Evolutionary conservation across 139 green algal species (phyloP), one percentile per base, ranked within the genome.

Genomic region (Chlamydomonas schloesseri): DNA sequence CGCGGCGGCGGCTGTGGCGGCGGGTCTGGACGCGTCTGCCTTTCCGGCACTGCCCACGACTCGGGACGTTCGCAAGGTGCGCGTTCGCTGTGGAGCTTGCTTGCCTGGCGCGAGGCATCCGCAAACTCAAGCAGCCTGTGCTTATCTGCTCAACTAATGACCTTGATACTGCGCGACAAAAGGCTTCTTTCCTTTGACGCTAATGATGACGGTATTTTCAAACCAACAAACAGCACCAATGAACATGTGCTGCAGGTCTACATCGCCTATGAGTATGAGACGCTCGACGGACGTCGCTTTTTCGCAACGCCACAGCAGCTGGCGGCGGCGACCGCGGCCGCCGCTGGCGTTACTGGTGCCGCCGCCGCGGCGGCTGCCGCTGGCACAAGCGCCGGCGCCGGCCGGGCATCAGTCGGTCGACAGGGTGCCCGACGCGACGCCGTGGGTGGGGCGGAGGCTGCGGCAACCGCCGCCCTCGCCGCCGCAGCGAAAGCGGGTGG

Each of bases 211-310:
- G n/a, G n/a, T n/a, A n/a, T n/a, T n/a, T n/a, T n/a, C n/a, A n/a
- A n/a, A n/a, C n/a, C n/a, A n/a, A n/a, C n/a, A n/a, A n/a, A n/a
- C n/a, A n/a, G n/a, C n/a, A n/a, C n/a, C n/a, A n/a, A n/a, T n/a
- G n/a, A n/a, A n/a, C n/a, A n/a, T n/a, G n/a, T n/a, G n/a, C n/a
- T n/a, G n/a, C 77, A 84, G 77, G 82, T 73, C 29, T 81, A 81
- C 58, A 37, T 87, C 28, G 64, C 37, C 10, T 87, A 87, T 36
- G 82, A 87, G 58, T 87, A 87, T 23, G 21, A 87, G 28, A 80
- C 82, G 0, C 70, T 87, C 17, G 82, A 87, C 58, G 82, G 82
- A 28, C 70, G 82, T n/a, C 82, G 82, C 58, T 87, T 87, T 71
- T 26, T 87, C 24, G 55, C 71, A 21, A 87, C 82, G 11, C 82